phyloP scores from a whole-genome alignment of 2,329 filamentous ascomycete genomes.

The Aspergillus persii region DNA sequence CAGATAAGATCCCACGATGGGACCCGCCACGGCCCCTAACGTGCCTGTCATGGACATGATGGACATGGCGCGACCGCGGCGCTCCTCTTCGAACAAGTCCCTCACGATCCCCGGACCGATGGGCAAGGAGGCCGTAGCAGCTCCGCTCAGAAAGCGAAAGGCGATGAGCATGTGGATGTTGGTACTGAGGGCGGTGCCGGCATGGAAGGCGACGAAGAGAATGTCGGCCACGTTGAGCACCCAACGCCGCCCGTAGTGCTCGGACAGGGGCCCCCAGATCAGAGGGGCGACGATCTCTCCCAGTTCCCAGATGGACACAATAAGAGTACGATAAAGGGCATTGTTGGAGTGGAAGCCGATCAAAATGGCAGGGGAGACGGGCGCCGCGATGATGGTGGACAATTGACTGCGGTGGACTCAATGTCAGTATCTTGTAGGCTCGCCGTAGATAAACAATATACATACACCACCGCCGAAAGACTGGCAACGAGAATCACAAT shows the following conservation, averaged over 20 bases:
- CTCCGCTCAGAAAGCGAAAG: background rate
- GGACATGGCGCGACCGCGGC: background rate
- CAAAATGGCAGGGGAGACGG: constrained; percentile 1
- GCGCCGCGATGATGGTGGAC: constrained; percentile 3
- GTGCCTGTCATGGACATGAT: background rate
- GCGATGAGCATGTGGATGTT: background rate
- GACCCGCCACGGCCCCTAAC: constrained; percentile 1
- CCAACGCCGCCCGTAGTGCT: background rate
- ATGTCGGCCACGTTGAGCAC: background rate
- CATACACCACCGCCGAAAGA: background rate
- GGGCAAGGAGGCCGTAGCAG: background rate
- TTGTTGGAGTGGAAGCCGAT: constrained; percentile 1
- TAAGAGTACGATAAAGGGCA: constrained; percentile 2
- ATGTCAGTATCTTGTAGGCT: background rate
- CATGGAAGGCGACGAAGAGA: background rate
- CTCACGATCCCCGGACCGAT: background rate
- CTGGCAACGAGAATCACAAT: background rate
- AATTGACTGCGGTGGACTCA: background rate
- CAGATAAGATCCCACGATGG: constrained; percentile 1
- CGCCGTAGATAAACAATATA: background rate
- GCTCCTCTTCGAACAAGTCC: background rate
- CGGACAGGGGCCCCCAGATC: background rate
- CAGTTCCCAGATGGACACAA: constrained; percentile 5
- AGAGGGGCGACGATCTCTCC: background rate
- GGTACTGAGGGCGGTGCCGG: background rate